Conservation (phyloP, 768 basidiomycete genomes). For the Tulasnella sp. region DNA sequence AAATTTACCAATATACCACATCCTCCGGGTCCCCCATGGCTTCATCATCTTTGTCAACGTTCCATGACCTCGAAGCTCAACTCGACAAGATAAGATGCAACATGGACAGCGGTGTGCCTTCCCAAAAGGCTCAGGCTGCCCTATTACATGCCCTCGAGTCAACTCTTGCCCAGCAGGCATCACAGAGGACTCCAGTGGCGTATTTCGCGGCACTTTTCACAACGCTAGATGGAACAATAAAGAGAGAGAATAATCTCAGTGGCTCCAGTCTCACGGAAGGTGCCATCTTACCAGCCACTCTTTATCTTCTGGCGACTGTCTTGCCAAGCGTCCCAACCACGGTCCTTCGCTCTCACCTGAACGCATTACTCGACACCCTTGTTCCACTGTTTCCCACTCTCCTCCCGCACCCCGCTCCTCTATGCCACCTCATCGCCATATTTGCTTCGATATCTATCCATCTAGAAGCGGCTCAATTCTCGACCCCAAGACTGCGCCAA, state of each 20-base stretch:
- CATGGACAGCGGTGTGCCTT: conserved; percentile 62
- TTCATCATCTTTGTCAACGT: neutral
- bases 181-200: conserved; percentile 66
- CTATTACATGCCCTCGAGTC: conserved; percentile 78
- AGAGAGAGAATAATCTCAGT: conserved; percentile 35
- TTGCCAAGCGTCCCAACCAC: conserved; percentile 64
- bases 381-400: conserved; percentile 61
- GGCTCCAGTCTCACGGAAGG: conserved; percentile 41
- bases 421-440: conserved; percentile 77
- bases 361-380: conserved; percentile 61
- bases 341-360: conserved; percentile 69
- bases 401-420: conserved; percentile 44
- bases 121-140: conserved; percentile 82
- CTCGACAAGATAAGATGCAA: conserved; percentile 82
- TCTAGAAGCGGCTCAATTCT: conserved; percentile 60
- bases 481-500: conserved; percentile 46
- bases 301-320: conserved; percentile 74
- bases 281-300: conserved; percentile 67
- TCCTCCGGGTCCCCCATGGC: neutral
- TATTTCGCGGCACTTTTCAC: conserved; percentile 91
- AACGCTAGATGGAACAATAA: conserved; percentile 66
- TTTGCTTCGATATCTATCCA: conserved; percentile 56
- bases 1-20: neutral
- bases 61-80: conserved; percentile 17
- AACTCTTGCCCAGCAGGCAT: conserved; percentile 56